phyloP scores from a whole-genome alignment of 495 filamentous ascomycete genomes.

The Aspergillus coremiiformis region DNA sequence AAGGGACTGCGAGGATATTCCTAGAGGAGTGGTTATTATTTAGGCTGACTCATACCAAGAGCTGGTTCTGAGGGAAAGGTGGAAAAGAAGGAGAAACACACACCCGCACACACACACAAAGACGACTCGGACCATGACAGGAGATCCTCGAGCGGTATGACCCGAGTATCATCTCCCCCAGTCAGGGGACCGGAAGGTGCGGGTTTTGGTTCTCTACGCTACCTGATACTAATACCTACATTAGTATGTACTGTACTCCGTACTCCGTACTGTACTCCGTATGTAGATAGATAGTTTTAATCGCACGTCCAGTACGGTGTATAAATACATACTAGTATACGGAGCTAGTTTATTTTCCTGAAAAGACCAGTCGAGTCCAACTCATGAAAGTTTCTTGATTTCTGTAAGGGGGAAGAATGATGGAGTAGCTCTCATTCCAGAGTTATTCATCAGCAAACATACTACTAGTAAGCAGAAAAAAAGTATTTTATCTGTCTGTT shows the following conservation, averaged over 20 bases:
- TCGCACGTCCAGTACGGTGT: too few relatives aligned
- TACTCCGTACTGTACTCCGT: too few relatives aligned
- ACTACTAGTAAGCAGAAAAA: too few relatives aligned
- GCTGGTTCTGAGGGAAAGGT: neutral
- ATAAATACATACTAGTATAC: too few relatives aligned
- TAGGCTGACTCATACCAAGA: neutral
- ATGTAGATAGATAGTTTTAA: too few relatives aligned
- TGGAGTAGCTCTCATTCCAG: neutral
- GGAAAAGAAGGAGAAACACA: neutral
- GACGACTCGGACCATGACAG: too few relatives aligned
- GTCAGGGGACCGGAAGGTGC: neutral
- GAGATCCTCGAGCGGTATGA: constrained; percentile 1
- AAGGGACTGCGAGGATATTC: neutral
- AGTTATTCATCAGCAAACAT: neutral
- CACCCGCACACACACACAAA: too few relatives aligned
- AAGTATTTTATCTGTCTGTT: too few relatives aligned
- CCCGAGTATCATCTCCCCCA: neutral
- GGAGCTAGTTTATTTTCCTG: too few relatives aligned
- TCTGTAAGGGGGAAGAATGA: neutral
- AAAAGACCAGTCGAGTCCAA: neutral
- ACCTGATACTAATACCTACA: too few relatives aligned
- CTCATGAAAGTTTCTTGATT: neutral
- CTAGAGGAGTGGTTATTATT: neutral
- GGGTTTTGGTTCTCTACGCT: neutral
- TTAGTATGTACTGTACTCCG: too few relatives aligned